Percentiles rank a stretch among this genome's conserved stretches.
Conservation (phyloP, 2,329 filamentous ascomycete species). For the Pyrenochaeta sp. region DNA sequence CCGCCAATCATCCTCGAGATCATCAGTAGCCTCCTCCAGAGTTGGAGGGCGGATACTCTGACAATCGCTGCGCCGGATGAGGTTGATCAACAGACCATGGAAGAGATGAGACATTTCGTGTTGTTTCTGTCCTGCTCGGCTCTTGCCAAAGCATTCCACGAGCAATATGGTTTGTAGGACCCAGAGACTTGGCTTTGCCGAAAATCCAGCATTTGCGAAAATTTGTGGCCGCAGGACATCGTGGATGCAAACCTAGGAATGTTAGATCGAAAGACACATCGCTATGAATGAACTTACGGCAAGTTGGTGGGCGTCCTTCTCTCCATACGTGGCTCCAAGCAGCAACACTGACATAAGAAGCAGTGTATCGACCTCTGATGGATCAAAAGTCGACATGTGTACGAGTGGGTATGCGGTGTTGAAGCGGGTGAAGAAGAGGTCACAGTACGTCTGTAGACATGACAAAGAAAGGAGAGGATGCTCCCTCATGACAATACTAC, state of each 20-base stretch:
- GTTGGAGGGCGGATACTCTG: constrained; percentile 54
- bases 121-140: constrained; percentile 67
- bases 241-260: constrained; percentile 62
- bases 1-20: constrained; percentile 59
- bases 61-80: constrained; percentile 62
- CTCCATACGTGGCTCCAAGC: constrained; percentile 68
- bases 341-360: constrained; percentile 63
- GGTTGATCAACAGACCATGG: constrained; percentile 62
- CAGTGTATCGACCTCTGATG: constrained; percentile 58
- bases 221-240: constrained; percentile 66
- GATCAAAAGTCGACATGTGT: constrained; percentile 65
- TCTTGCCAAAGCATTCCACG: constrained; percentile 71
- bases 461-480: constrained; percentile 60
- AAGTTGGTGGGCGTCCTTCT: constrained; percentile 65
- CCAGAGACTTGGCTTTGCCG: constrained; percentile 66
- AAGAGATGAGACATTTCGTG: constrained; percentile 70
- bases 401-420: constrained; percentile 68
- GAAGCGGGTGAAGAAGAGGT: constrained; percentile 68
- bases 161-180: constrained; percentile 67
- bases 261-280: constrained; percentile 3
- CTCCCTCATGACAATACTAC: constrained; percentile 55
- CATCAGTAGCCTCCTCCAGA: constrained; percentile 43
- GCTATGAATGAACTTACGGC: constrained; percentile 50
- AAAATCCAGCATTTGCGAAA: constrained; percentile 65
- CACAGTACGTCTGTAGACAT: constrained; percentile 63